Conservation (phyloP, 257 asterid genomes). For the Solanum corneliomulleri region DNA sequence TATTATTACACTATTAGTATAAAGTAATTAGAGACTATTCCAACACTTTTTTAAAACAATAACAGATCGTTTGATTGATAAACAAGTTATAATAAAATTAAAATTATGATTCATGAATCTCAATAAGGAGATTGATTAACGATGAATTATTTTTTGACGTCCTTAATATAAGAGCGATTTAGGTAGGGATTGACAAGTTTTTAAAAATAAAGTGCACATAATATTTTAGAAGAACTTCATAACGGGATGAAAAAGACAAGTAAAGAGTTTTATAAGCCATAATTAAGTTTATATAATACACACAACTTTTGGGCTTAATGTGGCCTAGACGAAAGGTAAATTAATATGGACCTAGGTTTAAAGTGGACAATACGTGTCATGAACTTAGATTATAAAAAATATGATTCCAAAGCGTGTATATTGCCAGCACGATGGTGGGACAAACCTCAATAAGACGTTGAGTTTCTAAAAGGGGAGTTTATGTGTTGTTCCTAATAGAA, state of each 20-base stretch:
- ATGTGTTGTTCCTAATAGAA: too few species aligned
- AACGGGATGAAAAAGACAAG: too few species aligned
- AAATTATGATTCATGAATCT: neutral
- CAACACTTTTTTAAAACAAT: neutral
- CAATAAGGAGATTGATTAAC: neutral
- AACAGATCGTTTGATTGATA: neutral
- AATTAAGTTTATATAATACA: too few species aligned
- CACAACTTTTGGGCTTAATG: neutral
- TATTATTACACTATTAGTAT: neutral
- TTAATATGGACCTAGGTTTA: neutral
- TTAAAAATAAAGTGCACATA: too few species aligned
- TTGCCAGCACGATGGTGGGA: too few species aligned
- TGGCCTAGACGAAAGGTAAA: neutral
- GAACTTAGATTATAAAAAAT: neutral
- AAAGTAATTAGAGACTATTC: neutral
- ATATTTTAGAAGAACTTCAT: too few species aligned
- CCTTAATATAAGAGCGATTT: neutral
- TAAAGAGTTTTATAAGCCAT: too few species aligned
- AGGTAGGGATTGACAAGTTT: neutral
- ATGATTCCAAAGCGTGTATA: too few species aligned
- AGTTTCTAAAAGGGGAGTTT: too few species aligned
- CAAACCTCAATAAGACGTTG: too few species aligned
- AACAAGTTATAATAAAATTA: neutral
- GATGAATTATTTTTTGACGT: neutral
- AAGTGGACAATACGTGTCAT: neutral